Percentiles rank a stretch among this genome's conserved stretches.
Conservation (phyloP, 768 basidiomycete species). For the Trametes cinnabarina region DNA sequence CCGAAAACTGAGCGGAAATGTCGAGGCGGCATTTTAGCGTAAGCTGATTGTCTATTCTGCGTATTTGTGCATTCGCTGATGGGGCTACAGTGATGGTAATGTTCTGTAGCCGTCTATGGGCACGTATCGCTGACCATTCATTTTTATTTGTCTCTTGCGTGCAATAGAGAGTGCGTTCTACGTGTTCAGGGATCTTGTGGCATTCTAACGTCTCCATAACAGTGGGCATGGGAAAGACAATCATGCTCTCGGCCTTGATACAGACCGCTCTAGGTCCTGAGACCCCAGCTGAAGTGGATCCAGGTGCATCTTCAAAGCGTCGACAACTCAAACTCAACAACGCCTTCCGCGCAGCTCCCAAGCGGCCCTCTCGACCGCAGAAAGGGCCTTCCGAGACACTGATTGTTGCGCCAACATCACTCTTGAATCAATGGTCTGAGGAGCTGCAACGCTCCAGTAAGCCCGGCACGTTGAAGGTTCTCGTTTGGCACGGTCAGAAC, state of each 20-base stretch:
- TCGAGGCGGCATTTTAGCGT: conserved; percentile 90
- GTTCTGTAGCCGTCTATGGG: too few species aligned
- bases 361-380: conserved; percentile 29
- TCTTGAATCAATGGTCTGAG: conserved; percentile 90
- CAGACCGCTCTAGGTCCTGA: conserved; percentile 64
- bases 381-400: conserved; percentile 64
- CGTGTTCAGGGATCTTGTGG: neutral
- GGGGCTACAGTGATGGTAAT: neutral
- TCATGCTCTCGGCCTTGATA: conserved; percentile 88
- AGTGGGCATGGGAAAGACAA: conserved; percentile 98
- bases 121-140: neutral
- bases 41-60: conserved; percentile 14
- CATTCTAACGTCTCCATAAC: conserved; percentile 2
- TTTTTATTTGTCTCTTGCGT: neutral
- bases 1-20: conserved; percentile 77
- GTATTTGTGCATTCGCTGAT: neutral
- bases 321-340: conserved; percentile 63
- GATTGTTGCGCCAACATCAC: conserved; percentile 88
- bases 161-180: conserved; percentile 22
- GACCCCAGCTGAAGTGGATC: conserved; percentile 29
- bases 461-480: conserved; percentile 59
- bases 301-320: conserved; percentile 36
- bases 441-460: conserved; percentile 86
- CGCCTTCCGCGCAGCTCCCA: conserved; percentile 50
- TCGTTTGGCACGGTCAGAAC: conserved; percentile 89